Percentiles rank a stretch among this genome's conserved stretches.
These are phyloP conservation scores for Beauveria sp. DNA, from an alignment of 2,329 filamentous ascomycete genomes.

Conservation along the genomic window DNA sequence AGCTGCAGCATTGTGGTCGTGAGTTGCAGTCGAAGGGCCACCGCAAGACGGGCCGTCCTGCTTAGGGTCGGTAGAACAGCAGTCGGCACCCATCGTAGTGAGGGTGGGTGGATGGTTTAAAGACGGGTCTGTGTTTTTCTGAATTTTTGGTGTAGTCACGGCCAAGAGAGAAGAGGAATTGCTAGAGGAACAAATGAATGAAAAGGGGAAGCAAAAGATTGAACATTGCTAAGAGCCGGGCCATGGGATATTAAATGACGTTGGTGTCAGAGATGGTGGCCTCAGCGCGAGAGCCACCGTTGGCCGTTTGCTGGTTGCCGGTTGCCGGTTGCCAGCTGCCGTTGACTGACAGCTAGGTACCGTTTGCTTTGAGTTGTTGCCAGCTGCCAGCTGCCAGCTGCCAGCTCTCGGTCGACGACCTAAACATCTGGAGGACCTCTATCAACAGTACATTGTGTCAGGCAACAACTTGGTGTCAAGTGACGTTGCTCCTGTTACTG, in stretches of 20 bases:
- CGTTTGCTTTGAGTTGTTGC: too few species aligned
- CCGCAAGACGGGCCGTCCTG: conserved; percentile 1
- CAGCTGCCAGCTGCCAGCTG: background rate
- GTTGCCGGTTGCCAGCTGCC: background rate
- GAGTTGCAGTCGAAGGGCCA: background rate
- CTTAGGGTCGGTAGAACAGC: conserved; percentile 10
- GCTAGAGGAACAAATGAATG: background rate
- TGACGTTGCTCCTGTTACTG: background rate
- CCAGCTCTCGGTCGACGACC: background rate
- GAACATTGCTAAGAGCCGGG: background rate
- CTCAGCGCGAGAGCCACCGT: too few species aligned
- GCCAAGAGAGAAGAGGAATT: background rate
- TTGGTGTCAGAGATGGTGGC: background rate
- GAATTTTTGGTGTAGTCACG: too few species aligned
- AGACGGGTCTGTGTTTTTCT: background rate
- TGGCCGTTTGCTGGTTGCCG: background rate
- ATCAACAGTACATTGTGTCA: background rate
- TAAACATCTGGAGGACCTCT: background rate
- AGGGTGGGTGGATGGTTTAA: background rate
- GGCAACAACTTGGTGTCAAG: background rate
- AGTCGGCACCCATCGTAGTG: conserved; percentile 11
- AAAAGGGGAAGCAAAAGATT: background rate
- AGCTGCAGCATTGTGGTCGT: background rate
- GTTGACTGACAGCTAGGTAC: background rate
- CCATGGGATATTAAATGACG: background rate